A percentile compares a stretch with the other conserved stretches of the same genome.
Evolutionary conservation across 1,284 basidiomycete species (phyloP).

Genomic region (Wolfiporia cocos): DNA sequence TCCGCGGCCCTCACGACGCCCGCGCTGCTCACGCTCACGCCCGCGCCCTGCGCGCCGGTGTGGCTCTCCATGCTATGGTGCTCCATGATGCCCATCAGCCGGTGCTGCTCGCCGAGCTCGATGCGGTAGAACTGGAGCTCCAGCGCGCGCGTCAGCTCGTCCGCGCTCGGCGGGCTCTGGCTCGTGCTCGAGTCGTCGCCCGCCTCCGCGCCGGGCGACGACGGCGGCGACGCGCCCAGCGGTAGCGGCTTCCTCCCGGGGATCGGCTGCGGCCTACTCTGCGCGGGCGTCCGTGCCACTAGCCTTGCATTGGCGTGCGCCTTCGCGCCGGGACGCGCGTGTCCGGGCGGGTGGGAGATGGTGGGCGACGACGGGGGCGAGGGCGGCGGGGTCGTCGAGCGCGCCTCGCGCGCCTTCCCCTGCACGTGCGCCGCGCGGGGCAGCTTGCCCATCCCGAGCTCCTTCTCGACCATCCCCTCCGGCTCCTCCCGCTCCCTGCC

Average conservation of each 20-base stretch:
- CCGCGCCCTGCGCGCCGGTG: slow-evolving; percentile 11
- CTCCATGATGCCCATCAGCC: slow-evolving; percentile 89
- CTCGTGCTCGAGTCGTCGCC: slow-evolving; percentile 18
- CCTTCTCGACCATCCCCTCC: slow-evolving; percentile 8
- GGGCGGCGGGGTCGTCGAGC: slow-evolving; percentile 8
- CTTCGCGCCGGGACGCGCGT: too few species aligned
- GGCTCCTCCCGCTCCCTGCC: slow-evolving; percentile 6
- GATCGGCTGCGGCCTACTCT: too few species aligned
- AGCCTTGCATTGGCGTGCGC: too few species aligned
- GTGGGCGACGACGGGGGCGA: slow-evolving; percentile 14
- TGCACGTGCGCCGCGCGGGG: slow-evolving; percentile 5
- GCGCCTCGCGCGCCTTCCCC: not conserved
- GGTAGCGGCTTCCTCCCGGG: too few species aligned
- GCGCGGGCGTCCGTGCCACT: too few species aligned
- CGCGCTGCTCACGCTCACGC: slow-evolving; percentile 4
- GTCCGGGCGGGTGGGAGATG: slow-evolving; percentile 4
- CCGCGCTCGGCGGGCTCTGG: slow-evolving; percentile 22
- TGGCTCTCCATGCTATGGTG: slow-evolving; percentile 68
- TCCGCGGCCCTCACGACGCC: slow-evolving; percentile 8
- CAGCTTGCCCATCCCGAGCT: slow-evolving; percentile 10
- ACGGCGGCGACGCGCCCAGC: not conserved
- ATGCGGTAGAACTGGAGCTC: slow-evolving; percentile 90
- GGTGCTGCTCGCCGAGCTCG: slow-evolving; percentile 84
- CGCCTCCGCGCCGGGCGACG: slow-evolving; percentile 6
- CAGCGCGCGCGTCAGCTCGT: slow-evolving; percentile 60